Evolutionary conservation across 1,139 yeast species (phyloP), one percentile per base, ranked within the genome.

Genomic region (Candida pseudocylindracea): DNA sequence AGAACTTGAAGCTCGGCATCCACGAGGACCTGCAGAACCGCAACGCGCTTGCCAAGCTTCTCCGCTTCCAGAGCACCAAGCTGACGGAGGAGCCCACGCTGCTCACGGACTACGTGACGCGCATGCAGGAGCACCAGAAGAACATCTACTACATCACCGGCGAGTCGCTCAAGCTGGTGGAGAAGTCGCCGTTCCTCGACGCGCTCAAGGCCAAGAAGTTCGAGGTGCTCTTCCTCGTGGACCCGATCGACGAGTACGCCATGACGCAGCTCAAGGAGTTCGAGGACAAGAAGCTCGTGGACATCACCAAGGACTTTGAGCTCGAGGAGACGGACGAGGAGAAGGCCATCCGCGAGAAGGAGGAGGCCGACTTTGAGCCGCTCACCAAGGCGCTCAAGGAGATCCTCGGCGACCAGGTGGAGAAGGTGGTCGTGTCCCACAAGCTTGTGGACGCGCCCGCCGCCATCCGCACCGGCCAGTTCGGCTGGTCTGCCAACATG

Each of bases 401-500:
- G 53, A 67, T 91, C 54, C 73, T 88, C 51, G 98, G 98, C 55
- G 98, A 88, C 51, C 85, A 81, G 65, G 98, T 88, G 51, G 99
- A 91, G 70, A 91, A 91, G 70, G 98, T 91, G 62, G 85, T 85
- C 54, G 94, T 91, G 45, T 85, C 98, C 44, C 91, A 85, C 68
- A 83, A 81, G 66, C 74, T 91, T 54, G 83, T 83, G 49, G 96
- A 85, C 52, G 91, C 98, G 37, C 99, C 99, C 59, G 98, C 98
- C 58, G 98, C 98, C 48, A 85, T 88, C 56, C 83, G 96, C 72
- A 88, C 98, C 46, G 96, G 95, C 49, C 98, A 88, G 68, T 88
- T 88, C 59, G 98, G 99, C 57, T 88, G 99, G 99, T 88, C 98
- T 46, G 99, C 99, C 51, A 88, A 88, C 71, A 91, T 91, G 98